Evolutionary conservation across 2,329 filamentous ascomycete genomes (phyloP).

Genomic region (Chaetomiaceae sp.): DNA sequence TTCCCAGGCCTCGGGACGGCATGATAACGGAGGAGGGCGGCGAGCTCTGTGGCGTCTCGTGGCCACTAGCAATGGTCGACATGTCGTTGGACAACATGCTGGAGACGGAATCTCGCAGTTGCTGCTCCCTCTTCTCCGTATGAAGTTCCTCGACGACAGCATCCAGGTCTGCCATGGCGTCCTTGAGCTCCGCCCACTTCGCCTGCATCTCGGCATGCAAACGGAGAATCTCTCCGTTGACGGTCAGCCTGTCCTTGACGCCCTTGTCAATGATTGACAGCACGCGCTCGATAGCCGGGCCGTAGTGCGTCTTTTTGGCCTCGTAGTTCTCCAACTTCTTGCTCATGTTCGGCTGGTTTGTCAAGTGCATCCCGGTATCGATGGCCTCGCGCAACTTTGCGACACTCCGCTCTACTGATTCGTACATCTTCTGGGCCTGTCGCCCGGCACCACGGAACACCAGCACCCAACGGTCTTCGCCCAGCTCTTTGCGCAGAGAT

Average conservation of each 20-base stretch:
- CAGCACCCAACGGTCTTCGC: slow-evolving; percentile 92
- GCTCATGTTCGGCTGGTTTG: slow-evolving; percentile 60
- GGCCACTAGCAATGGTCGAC: slow-evolving; percentile 58
- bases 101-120: slow-evolving; percentile 85
- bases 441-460: slow-evolving; percentile 90
- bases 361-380: slow-evolving; percentile 66
- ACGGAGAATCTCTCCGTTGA: slow-evolving; percentile 90
- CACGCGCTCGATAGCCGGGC: slow-evolving; percentile 85
- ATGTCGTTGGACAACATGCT: slow-evolving; percentile 82
- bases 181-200: slow-evolving; percentile 72
- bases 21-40: slow-evolving; percentile 57
- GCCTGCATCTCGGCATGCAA: slow-evolving; percentile 78
- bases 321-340: slow-evolving; percentile 93
- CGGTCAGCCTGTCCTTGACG: slow-evolving; percentile 89
- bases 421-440: slow-evolving; percentile 93
- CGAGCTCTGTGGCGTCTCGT: slow-evolving; percentile 65
- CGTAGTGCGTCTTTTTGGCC: slow-evolving; percentile 89
- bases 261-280: slow-evolving; percentile 90
- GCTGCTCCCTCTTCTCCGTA: slow-evolving; percentile 57
- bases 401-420: slow-evolving; percentile 85
- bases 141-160: slow-evolving; percentile 66
- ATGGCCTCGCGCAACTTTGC: slow-evolving; percentile 74
- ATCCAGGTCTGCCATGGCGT: slow-evolving; percentile 73
- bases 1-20: slow-evolving; percentile 44
- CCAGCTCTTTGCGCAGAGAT: slow-evolving; percentile 78